Percentiles rank a stretch among this genome's conserved stretches.
These are phyloP conservation scores for Aspergillus clavatus DNA, from an alignment of 2,329 filamentous ascomycete genomes.

Conservation along the genomic window DNA sequence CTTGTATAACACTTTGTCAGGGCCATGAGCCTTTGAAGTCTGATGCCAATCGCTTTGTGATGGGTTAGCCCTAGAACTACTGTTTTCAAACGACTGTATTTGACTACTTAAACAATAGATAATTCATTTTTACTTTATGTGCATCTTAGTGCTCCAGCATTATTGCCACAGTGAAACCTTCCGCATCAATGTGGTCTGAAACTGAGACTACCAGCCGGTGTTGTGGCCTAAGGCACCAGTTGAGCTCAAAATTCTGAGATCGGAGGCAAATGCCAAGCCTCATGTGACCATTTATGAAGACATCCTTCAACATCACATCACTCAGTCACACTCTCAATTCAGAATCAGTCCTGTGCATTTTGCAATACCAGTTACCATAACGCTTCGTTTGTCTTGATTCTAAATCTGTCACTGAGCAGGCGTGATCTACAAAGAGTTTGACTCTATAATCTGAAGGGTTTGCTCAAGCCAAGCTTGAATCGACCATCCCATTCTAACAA, in stretches of 20 bases:
- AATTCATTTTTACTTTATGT: constrained; percentile 5
- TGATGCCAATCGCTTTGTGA: neutral
- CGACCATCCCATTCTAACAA: constrained; percentile 29
- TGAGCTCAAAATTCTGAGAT: neutral
- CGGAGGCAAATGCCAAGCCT: constrained; percentile 8
- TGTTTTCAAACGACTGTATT: constrained; percentile 17
- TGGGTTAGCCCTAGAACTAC: constrained; percentile 6
- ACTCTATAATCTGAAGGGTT: constrained; percentile 31
- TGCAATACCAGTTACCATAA: neutral
- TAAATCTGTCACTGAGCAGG: neutral
- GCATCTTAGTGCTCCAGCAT: neutral
- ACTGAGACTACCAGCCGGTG: too few relatives aligned
- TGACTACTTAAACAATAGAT: constrained; percentile 18
- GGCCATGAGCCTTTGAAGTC: neutral
- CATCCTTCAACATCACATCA: neutral
- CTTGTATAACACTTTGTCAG: neutral
- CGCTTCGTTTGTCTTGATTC: neutral
- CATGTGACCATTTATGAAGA: constrained; percentile 8
- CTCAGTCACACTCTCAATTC: neutral
- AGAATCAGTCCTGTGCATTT: neutral
- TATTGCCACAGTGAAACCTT: too few relatives aligned
- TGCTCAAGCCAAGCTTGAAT: constrained; percentile 24
- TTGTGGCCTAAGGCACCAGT: neutral
- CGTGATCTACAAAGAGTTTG: constrained; percentile 6
- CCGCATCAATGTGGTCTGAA: too few relatives aligned